phyloP scores from a whole-genome alignment of 768 basidiomycete species.

The Rhizopogon sp. region DNA sequence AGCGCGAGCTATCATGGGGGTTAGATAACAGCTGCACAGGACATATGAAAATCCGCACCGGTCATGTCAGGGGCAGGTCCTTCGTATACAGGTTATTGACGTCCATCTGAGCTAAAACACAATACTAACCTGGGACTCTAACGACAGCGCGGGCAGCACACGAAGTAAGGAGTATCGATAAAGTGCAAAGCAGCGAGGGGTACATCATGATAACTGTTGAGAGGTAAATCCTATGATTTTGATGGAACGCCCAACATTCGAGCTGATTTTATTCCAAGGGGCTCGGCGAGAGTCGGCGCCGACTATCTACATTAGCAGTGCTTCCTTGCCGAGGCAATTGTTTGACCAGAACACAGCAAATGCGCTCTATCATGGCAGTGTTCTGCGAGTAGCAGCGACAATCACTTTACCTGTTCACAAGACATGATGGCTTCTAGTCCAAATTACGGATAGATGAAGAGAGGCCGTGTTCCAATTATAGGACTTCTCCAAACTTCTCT shows the following conservation, averaged over 20 bases:
- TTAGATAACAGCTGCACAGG: not conserved
- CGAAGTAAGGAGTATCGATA: not conserved
- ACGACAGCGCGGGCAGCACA: not conserved
- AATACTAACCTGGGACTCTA: not conserved
- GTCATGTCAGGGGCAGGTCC: not conserved
- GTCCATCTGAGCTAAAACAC: not conserved
- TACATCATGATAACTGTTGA: not conserved
- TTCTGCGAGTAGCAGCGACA: not conserved
- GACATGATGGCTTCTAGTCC: no score
- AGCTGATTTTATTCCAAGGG: not conserved
- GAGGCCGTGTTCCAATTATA: no score
- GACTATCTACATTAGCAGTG: not conserved
- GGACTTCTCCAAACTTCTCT: no score
- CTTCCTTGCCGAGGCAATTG: not conserved
- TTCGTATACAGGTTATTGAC: not conserved
- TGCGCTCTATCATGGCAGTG: not conserved
- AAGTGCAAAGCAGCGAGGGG: not conserved
- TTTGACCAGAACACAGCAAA: not conserved
- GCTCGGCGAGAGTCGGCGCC: no score
- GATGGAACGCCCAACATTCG: not conserved
- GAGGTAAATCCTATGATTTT: not conserved
- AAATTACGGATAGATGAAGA: no score
- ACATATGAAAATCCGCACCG: not conserved
- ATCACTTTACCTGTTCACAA: no score
- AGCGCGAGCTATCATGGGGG: not conserved